Base-by-base conservation (phyloP, 768 basidiomycete genomes). In the Mycena vitilis region DNA sequence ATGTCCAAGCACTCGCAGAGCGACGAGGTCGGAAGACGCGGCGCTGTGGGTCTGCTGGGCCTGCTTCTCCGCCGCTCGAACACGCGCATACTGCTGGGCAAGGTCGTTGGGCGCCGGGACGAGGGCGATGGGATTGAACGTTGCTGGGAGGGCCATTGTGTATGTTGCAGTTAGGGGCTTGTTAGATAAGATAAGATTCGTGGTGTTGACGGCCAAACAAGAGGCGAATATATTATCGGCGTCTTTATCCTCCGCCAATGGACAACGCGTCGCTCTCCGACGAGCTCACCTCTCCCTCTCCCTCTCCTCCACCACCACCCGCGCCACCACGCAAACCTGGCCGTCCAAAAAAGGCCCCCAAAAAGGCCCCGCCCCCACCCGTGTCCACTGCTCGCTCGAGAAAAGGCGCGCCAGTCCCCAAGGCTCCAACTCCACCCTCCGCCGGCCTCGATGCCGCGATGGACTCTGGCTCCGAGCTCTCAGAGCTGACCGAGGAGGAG, bases 401-500 rank as follows among this genome's bases (percentile, higher is more conserved):
- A 56, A 60, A 48, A 59, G 34, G 10, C 22, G 30, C 30, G 37
- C 56, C 49, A 40, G 25, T 37, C 42, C 56, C 67, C 12, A 63
- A 69, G 37, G 51, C 67, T 1, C 63, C 23, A 25, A 48, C 67
- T 1, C 63, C 23, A 25, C 23, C 60, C 4, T 55, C 63, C 66
- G 80, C 80, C 63, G 83, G 80, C 45, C 82, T 90, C 69, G 88
- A 89, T 81, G 84, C 78, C 40, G 66, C 22, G 1, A 62, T 69
- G 18, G 68, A 69, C 63, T 69, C 79, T 71, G 91, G 88, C 78
- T 93, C 92, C 8, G 93, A 94, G 80, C 87, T 94, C 66, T 93
- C 92, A 49, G 93, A 93, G 76, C 88, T 94, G 76, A 94, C 92
- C 18, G 92, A 94, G 75, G 92, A 94, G 75, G 92, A 93, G 72